These are phyloP conservation scores for Fragaria vesca DNA, from an alignment of 306 rosid genomes.

Conservation along the genomic window DNA sequence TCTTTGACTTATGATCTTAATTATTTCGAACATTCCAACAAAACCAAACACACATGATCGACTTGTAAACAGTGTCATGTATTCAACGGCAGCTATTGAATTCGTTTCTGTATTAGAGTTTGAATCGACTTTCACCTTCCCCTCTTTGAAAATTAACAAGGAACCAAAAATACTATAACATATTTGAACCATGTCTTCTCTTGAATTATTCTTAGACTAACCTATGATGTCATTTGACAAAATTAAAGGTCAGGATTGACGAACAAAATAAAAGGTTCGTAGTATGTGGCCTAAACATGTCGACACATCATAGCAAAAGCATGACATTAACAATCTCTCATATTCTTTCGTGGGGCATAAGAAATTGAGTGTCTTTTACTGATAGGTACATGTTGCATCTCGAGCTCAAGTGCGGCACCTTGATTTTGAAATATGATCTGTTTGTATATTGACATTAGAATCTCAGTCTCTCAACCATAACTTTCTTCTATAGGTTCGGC, in stretches of 20 bases:
- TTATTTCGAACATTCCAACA: background rate
- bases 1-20: background rate
- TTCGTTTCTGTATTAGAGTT: background rate
- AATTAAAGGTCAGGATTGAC: background rate
- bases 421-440: background rate
- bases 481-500: background rate
- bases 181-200: background rate
- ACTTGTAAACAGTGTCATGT: background rate
- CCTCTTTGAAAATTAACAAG: background rate
- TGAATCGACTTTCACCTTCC: background rate
- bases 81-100: background rate
- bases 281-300: background rate
- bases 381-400: background rate
- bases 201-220: background rate
- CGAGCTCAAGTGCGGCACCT: background rate
- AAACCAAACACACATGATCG: background rate
- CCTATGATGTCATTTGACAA: background rate
- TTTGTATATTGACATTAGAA: background rate
- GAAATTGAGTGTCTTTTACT: background rate
- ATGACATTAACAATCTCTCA: constrained; percentile 1
- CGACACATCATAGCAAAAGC: background rate
- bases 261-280: background rate
- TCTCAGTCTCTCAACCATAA: background rate
- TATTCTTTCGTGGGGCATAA: background rate
- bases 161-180: background rate